Percentiles rank a stretch among this genome's conserved stretches.
Evolutionary conservation across 1,139 yeast genomes (phyloP).

Genomic region (Candida pseudoviswanathii): DNA sequence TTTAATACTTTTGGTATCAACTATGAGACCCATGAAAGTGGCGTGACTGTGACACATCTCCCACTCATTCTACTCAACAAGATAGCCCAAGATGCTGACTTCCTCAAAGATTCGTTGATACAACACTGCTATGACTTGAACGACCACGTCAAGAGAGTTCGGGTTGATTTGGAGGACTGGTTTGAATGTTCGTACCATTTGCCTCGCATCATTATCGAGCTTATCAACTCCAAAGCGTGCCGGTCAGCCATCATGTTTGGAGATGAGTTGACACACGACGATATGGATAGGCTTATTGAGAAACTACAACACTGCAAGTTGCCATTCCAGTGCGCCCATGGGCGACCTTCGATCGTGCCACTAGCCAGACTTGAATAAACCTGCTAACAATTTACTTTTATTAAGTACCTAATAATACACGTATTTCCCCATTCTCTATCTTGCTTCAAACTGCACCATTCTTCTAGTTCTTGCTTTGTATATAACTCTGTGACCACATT

Average conservation of each 20-base stretch:
- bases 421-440: slow-evolving; percentile 23
- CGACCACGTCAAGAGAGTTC: slow-evolving; percentile 22
- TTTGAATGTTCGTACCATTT: slow-evolving; percentile 24
- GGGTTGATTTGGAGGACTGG: slow-evolving; percentile 18
- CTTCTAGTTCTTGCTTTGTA: slow-evolving; percentile 97
- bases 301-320: slow-evolving; percentile 49
- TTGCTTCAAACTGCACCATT: slow-evolving; percentile 70
- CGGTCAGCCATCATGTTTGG: slow-evolving; percentile 78
- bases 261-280: slow-evolving; percentile 38
- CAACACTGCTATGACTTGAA: slow-evolving; percentile 47
- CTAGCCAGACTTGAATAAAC: slow-evolving; percentile 24
- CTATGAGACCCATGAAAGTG: slow-evolving; percentile 18
- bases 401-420: slow-evolving; percentile 1
- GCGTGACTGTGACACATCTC: slow-evolving; percentile 32
- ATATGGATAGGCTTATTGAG: slow-evolving; percentile 48
- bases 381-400: neutral
- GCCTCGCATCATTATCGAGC: slow-evolving; percentile 53
- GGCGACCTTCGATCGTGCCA: slow-evolving; percentile 75
- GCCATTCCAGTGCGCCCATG: slow-evolving; percentile 89
- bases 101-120: slow-evolving; percentile 36
- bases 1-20: slow-evolving; percentile 40
- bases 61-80: slow-evolving; percentile 42
- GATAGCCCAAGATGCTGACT: slow-evolving; percentile 23
- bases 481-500: slow-evolving; percentile 96
- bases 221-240: slow-evolving; percentile 68